Percentiles rank a stretch among this genome's conserved stretches.
Evolutionary conservation across 176 grass and related monocot genomes (phyloP).

Genomic region (Rhynchospora tenuis): DNA sequence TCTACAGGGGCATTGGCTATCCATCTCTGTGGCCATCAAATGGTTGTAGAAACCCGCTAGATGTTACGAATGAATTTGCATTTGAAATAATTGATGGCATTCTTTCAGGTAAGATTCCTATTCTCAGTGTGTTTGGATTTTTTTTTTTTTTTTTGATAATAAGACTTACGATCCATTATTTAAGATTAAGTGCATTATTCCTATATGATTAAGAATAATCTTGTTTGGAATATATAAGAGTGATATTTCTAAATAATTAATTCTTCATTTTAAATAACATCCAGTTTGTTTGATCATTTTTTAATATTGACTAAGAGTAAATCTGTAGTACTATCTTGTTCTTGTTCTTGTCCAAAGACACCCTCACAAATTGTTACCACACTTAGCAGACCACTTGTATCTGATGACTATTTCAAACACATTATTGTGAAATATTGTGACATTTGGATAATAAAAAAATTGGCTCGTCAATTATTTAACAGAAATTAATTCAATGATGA

Average conservation of each 20-base stretch:
- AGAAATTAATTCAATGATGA: conserved; percentile 3
- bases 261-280: too few relatives aligned
- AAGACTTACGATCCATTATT: too few relatives aligned
- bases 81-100: conserved; percentile 86
- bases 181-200: too few relatives aligned
- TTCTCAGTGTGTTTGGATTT: conserved; percentile 4
- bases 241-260: too few relatives aligned
- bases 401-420: conserved; percentile 15
- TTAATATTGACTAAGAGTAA: too few relatives aligned
- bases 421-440: not conserved
- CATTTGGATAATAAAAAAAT: not conserved
- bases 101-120: conserved; percentile 64
- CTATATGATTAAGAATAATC: too few relatives aligned
- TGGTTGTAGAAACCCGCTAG: conserved; percentile 72
- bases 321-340: too few relatives aligned
- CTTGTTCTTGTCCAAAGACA: too few relatives aligned
- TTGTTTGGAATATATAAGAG: too few relatives aligned
- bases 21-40: conserved; percentile 71
- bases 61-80: conserved; percentile 76
- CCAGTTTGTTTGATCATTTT: too few relatives aligned
- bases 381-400: conserved; percentile 15
- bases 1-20: conserved; percentile 71
- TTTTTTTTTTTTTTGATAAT: too few relatives aligned
- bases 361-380: conserved; percentile 6
- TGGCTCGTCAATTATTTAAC: not conserved